Evolutionary conservation across 2,329 filamentous ascomycete genomes (phyloP).

Genomic region (Mycocentrospora acerina): DNA sequence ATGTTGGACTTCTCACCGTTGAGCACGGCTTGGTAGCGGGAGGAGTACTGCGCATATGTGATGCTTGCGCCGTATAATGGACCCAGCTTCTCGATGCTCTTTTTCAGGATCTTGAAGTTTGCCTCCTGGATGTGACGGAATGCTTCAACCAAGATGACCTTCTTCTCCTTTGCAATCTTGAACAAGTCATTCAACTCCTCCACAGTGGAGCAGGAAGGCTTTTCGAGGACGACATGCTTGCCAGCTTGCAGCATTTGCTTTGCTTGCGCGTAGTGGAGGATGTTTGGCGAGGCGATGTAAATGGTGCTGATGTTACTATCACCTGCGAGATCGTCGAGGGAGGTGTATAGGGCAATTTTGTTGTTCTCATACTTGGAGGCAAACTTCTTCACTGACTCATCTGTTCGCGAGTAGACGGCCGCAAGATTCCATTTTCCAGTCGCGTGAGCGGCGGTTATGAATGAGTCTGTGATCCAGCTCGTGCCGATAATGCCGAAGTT

Average conservation of each 20-base stretch:
- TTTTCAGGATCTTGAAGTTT: conserved; percentile 50
- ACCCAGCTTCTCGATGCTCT: conserved; percentile 42
- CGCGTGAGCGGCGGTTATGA: conserved; percentile 47
- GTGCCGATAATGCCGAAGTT: conserved; percentile 52
- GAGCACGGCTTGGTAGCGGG: conserved; percentile 51
- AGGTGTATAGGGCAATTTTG: conserved; percentile 42
- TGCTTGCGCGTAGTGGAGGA: conserved; percentile 50
- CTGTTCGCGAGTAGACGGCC: conserved; percentile 51
- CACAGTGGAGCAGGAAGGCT: conserved; percentile 49
- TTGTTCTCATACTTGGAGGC: conserved; percentile 42
- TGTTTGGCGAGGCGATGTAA: conserved; percentile 54
- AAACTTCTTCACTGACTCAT: conserved; percentile 47
- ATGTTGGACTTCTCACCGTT: conserved; percentile 51
- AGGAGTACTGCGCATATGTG: conserved; percentile 48
- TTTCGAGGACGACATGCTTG: conserved; percentile 55
- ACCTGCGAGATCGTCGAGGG: conserved; percentile 41
- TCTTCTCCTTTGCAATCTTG: conserved; percentile 42
- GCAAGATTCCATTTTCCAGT: conserved; percentile 47
- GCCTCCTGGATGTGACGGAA: conserved; percentile 53
- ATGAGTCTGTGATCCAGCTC: conserved; percentile 54
- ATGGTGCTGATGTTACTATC: conserved; percentile 45
- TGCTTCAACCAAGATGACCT: conserved; percentile 51
- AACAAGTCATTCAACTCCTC: conserved; percentile 48
- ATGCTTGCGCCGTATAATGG: conserved; percentile 48
- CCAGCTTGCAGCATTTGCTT: conserved; percentile 45